Base-by-base conservation (phyloP, 352 stramenopile species). In the Phytophthora pinifolia region DNA sequence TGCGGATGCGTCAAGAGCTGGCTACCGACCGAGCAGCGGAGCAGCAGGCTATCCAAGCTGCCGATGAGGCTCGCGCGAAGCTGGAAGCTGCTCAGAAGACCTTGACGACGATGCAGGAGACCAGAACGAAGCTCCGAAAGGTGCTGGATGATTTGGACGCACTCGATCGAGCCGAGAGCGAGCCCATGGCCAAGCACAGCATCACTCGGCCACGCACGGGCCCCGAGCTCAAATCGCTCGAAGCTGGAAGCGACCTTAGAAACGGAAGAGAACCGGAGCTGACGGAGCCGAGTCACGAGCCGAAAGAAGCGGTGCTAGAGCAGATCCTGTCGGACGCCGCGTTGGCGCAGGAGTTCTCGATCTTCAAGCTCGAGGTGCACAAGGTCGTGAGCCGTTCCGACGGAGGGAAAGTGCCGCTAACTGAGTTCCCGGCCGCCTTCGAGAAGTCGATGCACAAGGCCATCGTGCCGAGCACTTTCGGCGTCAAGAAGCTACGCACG, bases 401-500 rank as follows among this genome's bases (percentile, higher is more conserved):
- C 10, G 77, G 75, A 37, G 76, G 71, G 14, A 60, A 60, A 60
- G 59, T 90, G 37, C 50, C 74, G 10, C 35, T 92, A 17, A 59
- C 61, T 12, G 63, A 79, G 2, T 89, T 94, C 31, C 68, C 76
- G 0, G 29, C 30, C 2, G 59, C 55, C 14, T 92, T 79, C 46
- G 76, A 88, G 49, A 64, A 73, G 38, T 66, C 82, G 34, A 89
- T 91, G 72, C 76, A 89, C 46, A 91, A 90, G 36, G 38, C 78
- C 8, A 59, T 94, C 22, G 71, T 75, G 12, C 75, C 79, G 1
- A 59, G 30, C 14, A 59, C 47, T 17, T 91, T 78, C 45, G 78
- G 80, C 0, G 72, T 94, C 53, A 92, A 94, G 72, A 92, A 94
- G 62, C 65, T 94, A 62, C 71, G 77, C 12, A 88, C 72, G 5